These are phyloP conservation scores for Verticillium nonalfalfae DNA, from an alignment of 2,329 filamentous ascomycete species.

Conservation along the genomic window DNA sequence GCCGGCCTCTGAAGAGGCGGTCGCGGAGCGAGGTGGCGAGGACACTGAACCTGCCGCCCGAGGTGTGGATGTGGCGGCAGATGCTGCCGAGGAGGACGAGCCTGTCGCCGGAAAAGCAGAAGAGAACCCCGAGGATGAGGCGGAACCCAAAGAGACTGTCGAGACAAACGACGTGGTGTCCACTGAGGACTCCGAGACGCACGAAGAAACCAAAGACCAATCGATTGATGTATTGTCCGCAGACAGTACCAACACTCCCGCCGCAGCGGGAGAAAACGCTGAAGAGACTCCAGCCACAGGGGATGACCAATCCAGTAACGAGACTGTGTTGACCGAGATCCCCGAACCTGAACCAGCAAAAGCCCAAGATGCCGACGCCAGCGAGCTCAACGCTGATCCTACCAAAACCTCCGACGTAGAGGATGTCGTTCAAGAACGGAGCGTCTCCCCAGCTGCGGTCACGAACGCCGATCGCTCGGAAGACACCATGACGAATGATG, in stretches of 20 bases:
- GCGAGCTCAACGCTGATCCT: background rate
- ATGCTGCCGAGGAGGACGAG: background rate
- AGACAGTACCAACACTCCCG: background rate
- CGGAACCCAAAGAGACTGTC: background rate
- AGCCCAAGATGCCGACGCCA: background rate
- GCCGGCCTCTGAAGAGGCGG: conserved; percentile 1
- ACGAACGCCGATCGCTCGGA: background rate
- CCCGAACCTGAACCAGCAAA: background rate
- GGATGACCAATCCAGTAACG: background rate
- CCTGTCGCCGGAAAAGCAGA: background rate
- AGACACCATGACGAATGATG: background rate
- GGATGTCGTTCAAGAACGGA: background rate
- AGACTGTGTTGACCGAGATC: background rate
- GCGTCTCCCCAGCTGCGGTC: background rate
- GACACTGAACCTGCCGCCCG: background rate
- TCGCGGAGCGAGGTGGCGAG: background rate
- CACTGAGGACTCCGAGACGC: background rate
- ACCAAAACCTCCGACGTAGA: background rate
- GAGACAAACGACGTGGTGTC: conserved; percentile 7
- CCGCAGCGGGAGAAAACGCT: background rate
- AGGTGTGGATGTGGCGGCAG: background rate
- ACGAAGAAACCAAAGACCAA: background rate
- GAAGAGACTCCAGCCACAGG: background rate
- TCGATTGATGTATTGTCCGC: background rate
- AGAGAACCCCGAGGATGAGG: background rate